Conservation (phyloP, 164 flowering plant genomes). For the Piper betle region DNA sequence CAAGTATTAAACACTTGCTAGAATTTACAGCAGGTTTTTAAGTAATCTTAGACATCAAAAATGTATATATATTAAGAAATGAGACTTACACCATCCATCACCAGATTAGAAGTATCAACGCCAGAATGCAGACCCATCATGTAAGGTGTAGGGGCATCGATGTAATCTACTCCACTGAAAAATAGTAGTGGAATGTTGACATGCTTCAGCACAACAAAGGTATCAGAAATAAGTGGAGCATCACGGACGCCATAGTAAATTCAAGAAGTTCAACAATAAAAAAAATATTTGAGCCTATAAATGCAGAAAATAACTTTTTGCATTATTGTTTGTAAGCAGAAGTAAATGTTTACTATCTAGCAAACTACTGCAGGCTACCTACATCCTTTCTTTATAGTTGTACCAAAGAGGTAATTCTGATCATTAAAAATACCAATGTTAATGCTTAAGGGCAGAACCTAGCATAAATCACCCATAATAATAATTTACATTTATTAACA, state of each 20-base stretch:
- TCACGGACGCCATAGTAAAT: neutral
- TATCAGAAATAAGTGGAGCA: slow-evolving; percentile 23
- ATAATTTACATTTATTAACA: no score
- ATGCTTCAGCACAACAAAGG: slow-evolving; percentile 79
- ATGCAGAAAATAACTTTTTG: no score
- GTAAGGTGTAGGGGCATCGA: slow-evolving; percentile 99
- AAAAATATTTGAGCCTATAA: no score
- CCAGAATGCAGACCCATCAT: slow-evolving; percentile 99
- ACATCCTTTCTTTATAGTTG: no score
- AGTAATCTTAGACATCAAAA: no score
- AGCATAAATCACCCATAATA: no score
- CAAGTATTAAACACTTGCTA: neutral
- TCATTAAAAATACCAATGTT: no score
- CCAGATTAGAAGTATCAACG: slow-evolving; percentile 74
- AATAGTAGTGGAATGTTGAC: slow-evolving; percentile 98
- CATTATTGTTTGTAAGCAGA: no score
- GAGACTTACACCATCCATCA: slow-evolving; percentile 97
- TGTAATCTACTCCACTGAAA: slow-evolving; percentile 99
- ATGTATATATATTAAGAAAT: neutral
- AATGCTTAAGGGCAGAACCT: no score
- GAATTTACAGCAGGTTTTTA: neutral
- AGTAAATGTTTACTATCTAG: no score
- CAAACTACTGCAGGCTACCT: no score
- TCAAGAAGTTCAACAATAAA: neutral
- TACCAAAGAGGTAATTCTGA: no score